Evolutionary conservation across 345 rosid species (phyloP).

Genomic region (Linum usitatissimum): DNA sequence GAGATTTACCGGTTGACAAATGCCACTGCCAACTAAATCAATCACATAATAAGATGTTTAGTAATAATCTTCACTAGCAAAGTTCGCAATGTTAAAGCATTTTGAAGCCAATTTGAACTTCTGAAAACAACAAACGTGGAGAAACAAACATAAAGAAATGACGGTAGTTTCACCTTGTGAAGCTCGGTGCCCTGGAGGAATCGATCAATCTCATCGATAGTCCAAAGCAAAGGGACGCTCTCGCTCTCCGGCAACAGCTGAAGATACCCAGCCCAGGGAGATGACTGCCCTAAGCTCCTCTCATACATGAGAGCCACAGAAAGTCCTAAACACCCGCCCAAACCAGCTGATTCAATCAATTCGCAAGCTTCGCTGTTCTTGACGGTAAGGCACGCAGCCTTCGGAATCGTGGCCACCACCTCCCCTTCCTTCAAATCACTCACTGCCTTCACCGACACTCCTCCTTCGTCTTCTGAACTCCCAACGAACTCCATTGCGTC

Average conservation of each 20-base stretch:
- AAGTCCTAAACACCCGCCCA: slow-evolving; percentile 59
- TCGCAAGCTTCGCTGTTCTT: slow-evolving; percentile 48
- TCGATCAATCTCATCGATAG: slow-evolving; percentile 42
- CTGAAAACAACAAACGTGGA: background rate
- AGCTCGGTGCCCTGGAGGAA: slow-evolving; percentile 78
- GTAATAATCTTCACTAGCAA: background rate
- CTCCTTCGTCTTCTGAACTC: slow-evolving; percentile 20
- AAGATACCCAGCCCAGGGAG: slow-evolving; percentile 74
- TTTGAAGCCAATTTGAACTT: background rate
- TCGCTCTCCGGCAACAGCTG: slow-evolving; percentile 59
- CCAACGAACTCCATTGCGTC: slow-evolving; percentile 43
- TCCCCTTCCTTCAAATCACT: slow-evolving; percentile 63
- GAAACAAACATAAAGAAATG: background rate
- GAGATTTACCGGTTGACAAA: background rate
- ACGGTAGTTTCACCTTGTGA: slow-evolving; percentile 40
- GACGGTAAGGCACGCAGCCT: slow-evolving; percentile 65
- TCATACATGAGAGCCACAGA: slow-evolving; percentile 79
- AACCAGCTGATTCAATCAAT: slow-evolving; percentile 42
- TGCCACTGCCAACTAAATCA: background rate
- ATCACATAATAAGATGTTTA: background rate
- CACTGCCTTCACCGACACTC: slow-evolving; percentile 45
- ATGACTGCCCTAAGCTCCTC: slow-evolving; percentile 47
- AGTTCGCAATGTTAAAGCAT: no score
- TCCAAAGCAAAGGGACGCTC: slow-evolving; percentile 61
- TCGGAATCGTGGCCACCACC: slow-evolving; percentile 60